Evolutionary conservation across 2,329 filamentous ascomycete species (phyloP), one percentile per base, ranked within the genome.

Genomic region (Hypocrella siamensis): DNA sequence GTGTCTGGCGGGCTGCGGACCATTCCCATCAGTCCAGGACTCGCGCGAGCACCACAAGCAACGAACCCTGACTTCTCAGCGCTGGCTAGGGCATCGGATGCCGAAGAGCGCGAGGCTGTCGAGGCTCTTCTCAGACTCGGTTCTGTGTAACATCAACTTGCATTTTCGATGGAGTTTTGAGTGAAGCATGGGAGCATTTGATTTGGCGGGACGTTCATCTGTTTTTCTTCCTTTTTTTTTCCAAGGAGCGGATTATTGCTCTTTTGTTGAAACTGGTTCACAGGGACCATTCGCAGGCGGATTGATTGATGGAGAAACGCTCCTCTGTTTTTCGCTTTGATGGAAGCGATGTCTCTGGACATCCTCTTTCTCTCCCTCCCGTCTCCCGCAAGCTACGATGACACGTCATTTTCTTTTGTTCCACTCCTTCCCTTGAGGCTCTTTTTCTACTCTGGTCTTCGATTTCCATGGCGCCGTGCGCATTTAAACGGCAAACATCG

Each of bases 111-210:
- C 45, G 81, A 84, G 54, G 82, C 82, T 34, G 71, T 86, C 41
- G 81, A 84, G 54, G 82, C 81, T 41, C 71, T 88, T 48, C 63
- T 90, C 47, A 72, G 75, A 53, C 77, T 90, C 54, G 79, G 81
- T 57, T 86, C 80, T 70, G 63, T 77, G 70, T 78, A 76, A 71
- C 58, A 61, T 41, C 41, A 49, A 48, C 48, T 52, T 53, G 62
- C 32, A 35, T 35, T n/a, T n/a, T n/a, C n/a, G n/a, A n/a, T n/a
- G n/a, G n/a, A n/a, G n/a, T n/a, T n/a, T n/a, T n/a, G n/a, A n/a
- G n/a, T n/a, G n/a, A n/a, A n/a, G n/a, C n/a, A n/a, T n/a, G n/a
- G n/a, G n/a, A n/a, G n/a, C n/a, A n/a, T n/a, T n/a, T n/a, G n/a
- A n/a, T n/a, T n/a, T n/a, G n/a, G n/a, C n/a, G n/a, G n/a, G n/a